A percentile compares a stretch with the other conserved stretches of the same genome.
Evolutionary conservation across 441 rosid species (phyloP).

Genomic region (Manihot esculenta): DNA sequence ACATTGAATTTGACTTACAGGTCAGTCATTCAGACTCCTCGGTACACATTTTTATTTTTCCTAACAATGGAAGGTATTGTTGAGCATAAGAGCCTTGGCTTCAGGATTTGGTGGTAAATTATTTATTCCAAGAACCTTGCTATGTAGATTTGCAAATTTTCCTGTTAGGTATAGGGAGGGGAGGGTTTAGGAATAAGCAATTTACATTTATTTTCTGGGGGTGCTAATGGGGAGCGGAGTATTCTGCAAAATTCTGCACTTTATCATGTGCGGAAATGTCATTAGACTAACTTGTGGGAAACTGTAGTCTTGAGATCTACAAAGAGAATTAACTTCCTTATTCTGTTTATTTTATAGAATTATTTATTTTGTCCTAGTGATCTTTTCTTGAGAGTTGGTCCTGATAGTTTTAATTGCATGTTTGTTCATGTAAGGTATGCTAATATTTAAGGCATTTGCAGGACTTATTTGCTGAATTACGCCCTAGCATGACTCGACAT

Average conservation of each 20-base stretch:
- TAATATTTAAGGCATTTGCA: conserved; percentile 41
- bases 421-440: neutral
- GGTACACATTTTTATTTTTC: neutral
- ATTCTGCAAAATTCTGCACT: neutral
- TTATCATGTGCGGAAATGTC: neutral
- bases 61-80: neutral
- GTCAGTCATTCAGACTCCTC: conserved; percentile 37
- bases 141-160: neutral
- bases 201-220: neutral
- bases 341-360: neutral
- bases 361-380: neutral
- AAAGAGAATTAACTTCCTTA: neutral
- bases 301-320: neutral
- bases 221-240: neutral
- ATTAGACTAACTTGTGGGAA: neutral
- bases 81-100: conserved; percentile 4
- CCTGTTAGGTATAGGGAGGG: neutral
- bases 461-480: conserved; percentile 92
- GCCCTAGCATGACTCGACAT: conserved; percentile 82
- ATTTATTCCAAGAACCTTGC: neutral
- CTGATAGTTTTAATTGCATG: neutral
- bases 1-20: conserved; percentile 93
- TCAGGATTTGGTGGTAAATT: neutral
- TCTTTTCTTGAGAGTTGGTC: neutral
- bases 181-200: neutral